A percentile compares a stretch with the other conserved stretches of the same genome.
Conservation (phyloP, 345 rosid genomes). For the Camelina neglecta region DNA sequence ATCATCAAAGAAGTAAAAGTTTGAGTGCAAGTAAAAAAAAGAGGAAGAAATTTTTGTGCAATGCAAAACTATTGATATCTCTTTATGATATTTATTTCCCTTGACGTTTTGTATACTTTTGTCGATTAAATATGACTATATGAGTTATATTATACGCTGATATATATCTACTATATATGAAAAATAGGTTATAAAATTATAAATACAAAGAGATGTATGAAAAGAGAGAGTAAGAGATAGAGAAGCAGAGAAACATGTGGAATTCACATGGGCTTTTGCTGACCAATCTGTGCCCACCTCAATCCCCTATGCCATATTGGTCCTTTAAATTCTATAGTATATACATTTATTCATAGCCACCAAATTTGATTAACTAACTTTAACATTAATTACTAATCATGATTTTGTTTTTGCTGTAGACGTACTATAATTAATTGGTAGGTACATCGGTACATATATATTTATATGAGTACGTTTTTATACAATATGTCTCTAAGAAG, state of each 20-base stretch:
- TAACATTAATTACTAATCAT: not conserved
- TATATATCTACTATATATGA: no score
- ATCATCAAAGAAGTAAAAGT: not conserved
- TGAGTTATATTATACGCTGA: no score
- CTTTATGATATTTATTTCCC: not conserved
- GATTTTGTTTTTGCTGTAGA: not conserved
- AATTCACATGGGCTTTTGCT: constrained; percentile 46
- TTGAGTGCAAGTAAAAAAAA: not conserved
- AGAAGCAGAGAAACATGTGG: constrained; percentile 46
- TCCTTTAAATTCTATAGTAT: constrained; percentile 17
- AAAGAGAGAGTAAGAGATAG: constrained; percentile 34
- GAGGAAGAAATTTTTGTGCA: constrained; percentile 6
- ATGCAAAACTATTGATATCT: constrained; percentile 8
- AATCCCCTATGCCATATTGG: constrained; percentile 35
- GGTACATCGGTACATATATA: not conserved
- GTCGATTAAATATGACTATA: not conserved
- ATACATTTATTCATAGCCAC: constrained; percentile 28
- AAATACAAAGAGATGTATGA: constrained; percentile 25
- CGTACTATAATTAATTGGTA: not conserved
- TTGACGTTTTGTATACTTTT: not conserved
- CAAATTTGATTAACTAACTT: constrained; percentile 19
- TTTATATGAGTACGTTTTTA: not conserved
- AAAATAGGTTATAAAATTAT: not conserved
- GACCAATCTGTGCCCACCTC: constrained; percentile 47
- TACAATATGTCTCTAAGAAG: not conserved